Percentiles rank a stretch among this genome's conserved stretches.
These are phyloP conservation scores for Blastobotrys capitulatus DNA, from an alignment of 1,139 yeast genomes.

Conservation along the genomic window DNA sequence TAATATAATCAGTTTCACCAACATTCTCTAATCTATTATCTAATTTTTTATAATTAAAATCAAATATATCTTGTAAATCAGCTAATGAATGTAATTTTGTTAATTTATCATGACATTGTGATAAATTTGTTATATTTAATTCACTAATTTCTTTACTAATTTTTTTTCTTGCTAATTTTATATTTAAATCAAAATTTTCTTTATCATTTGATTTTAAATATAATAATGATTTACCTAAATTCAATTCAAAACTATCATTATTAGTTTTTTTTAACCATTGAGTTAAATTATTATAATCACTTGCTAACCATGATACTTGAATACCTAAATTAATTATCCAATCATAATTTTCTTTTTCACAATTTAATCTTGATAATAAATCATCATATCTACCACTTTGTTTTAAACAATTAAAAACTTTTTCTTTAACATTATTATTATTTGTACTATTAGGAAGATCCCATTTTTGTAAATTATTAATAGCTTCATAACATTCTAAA, in stretches of 20 bases:
- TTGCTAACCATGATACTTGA: slow-evolving; percentile 67
- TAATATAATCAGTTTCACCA: slow-evolving; percentile 34
- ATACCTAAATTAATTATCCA: slow-evolving; percentile 46
- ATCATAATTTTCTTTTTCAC: background rate
- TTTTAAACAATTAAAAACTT: slow-evolving; percentile 48
- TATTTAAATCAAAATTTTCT: slow-evolving; percentile 35
- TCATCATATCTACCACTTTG: slow-evolving; percentile 56
- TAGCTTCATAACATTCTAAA: slow-evolving; percentile 73
- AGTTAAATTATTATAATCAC: slow-evolving; percentile 46
- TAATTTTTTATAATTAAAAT: slow-evolving; percentile 25
- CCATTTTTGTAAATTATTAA: slow-evolving; percentile 43
- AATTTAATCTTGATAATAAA: slow-evolving; percentile 31
- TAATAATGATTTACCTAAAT: slow-evolving; percentile 57
- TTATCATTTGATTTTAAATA: slow-evolving; percentile 37
- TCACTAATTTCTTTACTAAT: slow-evolving; percentile 60
- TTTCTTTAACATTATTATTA: slow-evolving; percentile 22
- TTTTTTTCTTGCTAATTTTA: slow-evolving; percentile 48
- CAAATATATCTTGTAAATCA: slow-evolving; percentile 44
- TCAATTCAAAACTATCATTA: slow-evolving; percentile 47
- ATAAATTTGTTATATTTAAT: slow-evolving; percentile 56
- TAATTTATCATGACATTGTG: slow-evolving; percentile 51
- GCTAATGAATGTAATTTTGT: slow-evolving; percentile 65
- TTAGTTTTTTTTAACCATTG: slow-evolving; percentile 45
- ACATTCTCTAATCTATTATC: slow-evolving; percentile 31
- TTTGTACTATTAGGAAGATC: no score